Evolutionary conservation across 2,329 filamentous ascomycete genomes (phyloP).

Genomic region (Chaetothyriales sp.): DNA sequence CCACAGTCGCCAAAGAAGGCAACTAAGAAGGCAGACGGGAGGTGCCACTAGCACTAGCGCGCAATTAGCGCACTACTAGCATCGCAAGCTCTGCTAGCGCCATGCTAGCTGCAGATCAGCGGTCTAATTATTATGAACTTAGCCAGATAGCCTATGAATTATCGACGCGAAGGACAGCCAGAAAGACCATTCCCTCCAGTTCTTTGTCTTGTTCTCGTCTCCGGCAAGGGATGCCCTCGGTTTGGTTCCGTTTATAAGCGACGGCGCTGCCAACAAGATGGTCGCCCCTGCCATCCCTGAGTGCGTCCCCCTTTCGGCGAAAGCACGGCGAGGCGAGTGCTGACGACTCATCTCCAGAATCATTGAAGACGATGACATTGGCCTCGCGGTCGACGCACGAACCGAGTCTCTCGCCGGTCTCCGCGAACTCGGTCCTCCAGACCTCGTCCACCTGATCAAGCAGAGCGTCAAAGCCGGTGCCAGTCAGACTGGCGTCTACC

Average conservation of each 20-base stretch:
- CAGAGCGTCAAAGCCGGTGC: constrained; percentile 37
- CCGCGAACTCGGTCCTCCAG: constrained; percentile 86
- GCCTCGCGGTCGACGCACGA: constrained; percentile 71
- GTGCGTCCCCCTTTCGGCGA: constrained; percentile 35
- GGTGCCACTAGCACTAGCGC: background rate
- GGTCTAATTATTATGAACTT: background rate
- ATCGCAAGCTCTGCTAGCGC: background rate
- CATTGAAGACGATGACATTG: constrained; percentile 82
- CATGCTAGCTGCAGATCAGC: background rate
- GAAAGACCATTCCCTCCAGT: background rate
- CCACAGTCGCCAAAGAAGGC: background rate
- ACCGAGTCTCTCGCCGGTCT: constrained; percentile 76
- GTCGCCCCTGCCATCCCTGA: constrained; percentile 63
- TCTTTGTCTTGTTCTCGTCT: background rate
- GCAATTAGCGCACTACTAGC: background rate
- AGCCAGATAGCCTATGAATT: background rate
- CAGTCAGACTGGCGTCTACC: constrained; percentile 72
- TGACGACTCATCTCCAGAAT: constrained; percentile 44
- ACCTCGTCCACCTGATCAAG: constrained; percentile 89
- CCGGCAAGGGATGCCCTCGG: too few species aligned
- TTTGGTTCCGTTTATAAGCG: background rate
- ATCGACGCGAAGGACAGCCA: background rate
- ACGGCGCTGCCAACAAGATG: constrained; percentile 31
- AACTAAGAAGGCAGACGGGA: too few species aligned
- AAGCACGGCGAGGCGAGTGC: constrained; percentile 1